Conservation (phyloP, 352 stramenopile species). For the Stephanocyclus meneghinianus region DNA sequence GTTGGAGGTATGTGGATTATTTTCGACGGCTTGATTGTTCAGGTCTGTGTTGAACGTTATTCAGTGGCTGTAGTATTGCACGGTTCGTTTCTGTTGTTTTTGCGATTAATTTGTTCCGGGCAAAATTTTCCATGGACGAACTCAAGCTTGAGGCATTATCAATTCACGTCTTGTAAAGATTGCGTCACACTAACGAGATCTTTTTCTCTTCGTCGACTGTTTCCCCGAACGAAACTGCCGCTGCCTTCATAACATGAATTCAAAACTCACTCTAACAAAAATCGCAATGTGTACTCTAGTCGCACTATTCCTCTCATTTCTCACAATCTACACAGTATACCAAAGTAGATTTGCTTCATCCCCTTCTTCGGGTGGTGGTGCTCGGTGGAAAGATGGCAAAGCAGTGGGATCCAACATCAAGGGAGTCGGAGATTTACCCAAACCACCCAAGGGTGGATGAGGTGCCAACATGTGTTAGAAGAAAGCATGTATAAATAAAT, state of each 20-base stretch:
- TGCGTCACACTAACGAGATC: neutral
- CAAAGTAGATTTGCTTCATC: slow-evolving; percentile 33
- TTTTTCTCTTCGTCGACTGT: neutral
- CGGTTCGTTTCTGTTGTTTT: neutral
- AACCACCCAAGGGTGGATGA: slow-evolving; percentile 48
- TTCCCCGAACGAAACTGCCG: too few species aligned
- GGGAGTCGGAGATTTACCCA: slow-evolving; percentile 50
- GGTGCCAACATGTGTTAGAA: slow-evolving; percentile 56
- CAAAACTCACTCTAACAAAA: neutral
- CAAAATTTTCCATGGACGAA: too few species aligned
- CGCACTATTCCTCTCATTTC: slow-evolving; percentile 35
- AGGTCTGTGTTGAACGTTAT: neutral
- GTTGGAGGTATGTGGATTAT: slow-evolving; percentile 21
- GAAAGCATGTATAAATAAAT: slow-evolving; percentile 48
- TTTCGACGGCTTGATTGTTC: too few species aligned
- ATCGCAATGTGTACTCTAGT: slow-evolving; percentile 8
- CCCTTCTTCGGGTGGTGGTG: neutral
- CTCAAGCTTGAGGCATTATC: too few species aligned
- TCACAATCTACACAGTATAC: slow-evolving; percentile 48
- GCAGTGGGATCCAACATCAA: slow-evolving; percentile 51
- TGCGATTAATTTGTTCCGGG: neutral
- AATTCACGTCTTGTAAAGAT: neutral
- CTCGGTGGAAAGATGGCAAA: slow-evolving; percentile 50
- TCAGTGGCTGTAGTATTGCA: neutral
- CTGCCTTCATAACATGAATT: neutral